Evolutionary conservation across 2,329 filamentous ascomycete genomes (phyloP), one percentile per base, ranked within the genome.

Genomic region (Fusarium keratoplasticum): DNA sequence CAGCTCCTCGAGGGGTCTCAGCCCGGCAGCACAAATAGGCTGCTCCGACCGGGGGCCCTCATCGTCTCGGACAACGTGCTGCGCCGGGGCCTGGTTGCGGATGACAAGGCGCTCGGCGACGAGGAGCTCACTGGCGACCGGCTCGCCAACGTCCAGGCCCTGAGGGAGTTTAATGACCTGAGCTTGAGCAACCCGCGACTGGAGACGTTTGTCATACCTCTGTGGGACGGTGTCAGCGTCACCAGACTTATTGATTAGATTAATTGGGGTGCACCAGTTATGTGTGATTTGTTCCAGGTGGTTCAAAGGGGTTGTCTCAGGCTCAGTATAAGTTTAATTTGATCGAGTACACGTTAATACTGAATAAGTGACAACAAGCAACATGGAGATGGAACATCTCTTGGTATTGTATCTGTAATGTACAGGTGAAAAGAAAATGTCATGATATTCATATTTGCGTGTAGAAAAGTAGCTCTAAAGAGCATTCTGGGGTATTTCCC

Each of bases 31-130:
- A 20, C 76, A 4, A 75, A 71, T 16, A 83, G 87, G 8, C 82
- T 90, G 29, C 82, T 90, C 42, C 83, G 85, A 1, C 78, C 83
- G 10, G 87, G 85, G 9, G 88, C 87, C 0, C 80, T 89, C 65
- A 86, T 90, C 68, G 80, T 89, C 16, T 87, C 86, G 1, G 89
- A 90, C 77, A 90, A 90, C 66, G 83, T 87, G 47, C 82, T 90
- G 29, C 85, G 85, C 4, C 80, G 82, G 8, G 88, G 84, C 8
- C 80, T 88, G 14, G 85, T 89, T 5, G 87, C 85, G 6, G 82
- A 84, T 61, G 81, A 82, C 25, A 76, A 75, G 35, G 71, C 67
- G 27, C 63, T 69, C 6, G 66, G 68, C 11, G 33, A 64, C 61
- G 62, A 64, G 47, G 57, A 73, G 72, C 54, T 77, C 13, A 76